A percentile compares a stretch with the other conserved stretches of the same genome.
phyloP scores from a whole-genome alignment of 768 basidiomycete species.

The Pleurotus pulmonarius region DNA sequence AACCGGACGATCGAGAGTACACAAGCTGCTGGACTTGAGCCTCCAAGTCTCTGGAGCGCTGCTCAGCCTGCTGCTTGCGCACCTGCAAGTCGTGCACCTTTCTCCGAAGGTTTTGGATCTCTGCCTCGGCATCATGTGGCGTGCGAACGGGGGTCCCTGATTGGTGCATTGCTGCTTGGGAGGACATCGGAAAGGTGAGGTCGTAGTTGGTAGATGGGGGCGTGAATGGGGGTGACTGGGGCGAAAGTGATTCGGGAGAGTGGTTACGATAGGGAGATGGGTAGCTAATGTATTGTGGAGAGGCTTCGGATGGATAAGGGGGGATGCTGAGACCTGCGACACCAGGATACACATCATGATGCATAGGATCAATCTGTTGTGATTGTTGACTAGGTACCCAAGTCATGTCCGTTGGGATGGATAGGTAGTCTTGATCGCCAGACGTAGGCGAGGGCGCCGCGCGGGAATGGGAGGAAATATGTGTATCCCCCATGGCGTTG shows the following conservation, averaged over 20 bases:
- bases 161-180: conserved; percentile 13
- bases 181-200: conserved; percentile 4
- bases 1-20: background rate
- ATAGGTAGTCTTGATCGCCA: conserved; percentile 12
- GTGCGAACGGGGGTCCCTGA: conserved; percentile 20
- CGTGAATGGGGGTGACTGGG: conserved; percentile 26
- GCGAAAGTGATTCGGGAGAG: conserved; percentile 38
- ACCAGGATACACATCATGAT: conserved; percentile 7
- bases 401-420: conserved; percentile 8
- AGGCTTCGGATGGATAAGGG: conserved; percentile 3
- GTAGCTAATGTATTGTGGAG: conserved; percentile 19
- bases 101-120: conserved; percentile 52
- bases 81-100: conserved; percentile 63
- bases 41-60: conserved; percentile 47
- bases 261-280: conserved; percentile 25
- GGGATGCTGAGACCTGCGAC: conserved; percentile 6
- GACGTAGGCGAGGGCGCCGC: conserved; percentile 21
- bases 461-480: conserved; percentile 23
- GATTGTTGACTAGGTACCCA: conserved; percentile 9
- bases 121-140: conserved; percentile 36
- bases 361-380: conserved; percentile 9
- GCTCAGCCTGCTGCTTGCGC: conserved; percentile 46
- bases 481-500: conserved; percentile 60
- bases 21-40: conserved; percentile 25
- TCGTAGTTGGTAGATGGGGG: conserved; percentile 21